Evolutionary conservation across 306 rosid genomes (phyloP), one percentile per base, ranked within the genome.

Genomic region (Mucuna pruriens): DNA sequence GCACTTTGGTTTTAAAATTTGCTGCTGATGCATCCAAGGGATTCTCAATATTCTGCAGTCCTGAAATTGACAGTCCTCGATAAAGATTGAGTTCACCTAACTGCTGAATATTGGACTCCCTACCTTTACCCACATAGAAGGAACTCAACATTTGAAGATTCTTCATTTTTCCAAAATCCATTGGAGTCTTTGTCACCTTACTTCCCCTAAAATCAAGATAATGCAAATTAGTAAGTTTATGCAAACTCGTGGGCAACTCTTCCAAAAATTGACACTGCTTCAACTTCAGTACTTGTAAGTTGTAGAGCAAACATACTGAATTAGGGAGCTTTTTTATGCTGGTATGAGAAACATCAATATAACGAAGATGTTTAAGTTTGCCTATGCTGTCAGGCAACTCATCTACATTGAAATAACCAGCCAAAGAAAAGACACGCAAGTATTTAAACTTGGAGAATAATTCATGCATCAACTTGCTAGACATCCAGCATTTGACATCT

Each of bases 221-320:
- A 1, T 36, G n/a, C 39, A 79, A 29, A 5, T 69, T 70, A 0
- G 54, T 58, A 17, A 65, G 74, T 4, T 77, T 26, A 17, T 76
- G 46, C 55, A 76, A 61, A 44, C 45, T 62, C 31, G 3, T 25
- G 16, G 71, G 80, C 29, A 60, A 4, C 45, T 60, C 71, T 34
- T 60, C 23, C 80, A 75, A 44, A 25, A 0, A 0, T 22, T 1
- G 9, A 19, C 82, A 78, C 15, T 22, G 6, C 2, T 16, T 39
- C 74, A 66, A 23, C 75, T 66, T 66, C 55, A 78, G 2, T 66
- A 57, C 54, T 49, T 66, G 74, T 13, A 78, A 78, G 54, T 66
- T 78, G 4, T 49, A 66, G 17, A 75, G 40, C 19, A 48, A 57
- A 7, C 83, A 66, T 6, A 19, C 4, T 2, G 83, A 79, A 39